These are phyloP conservation scores for Agaricus blazei DNA, from an alignment of 768 basidiomycete species.

Conservation along the genomic window DNA sequence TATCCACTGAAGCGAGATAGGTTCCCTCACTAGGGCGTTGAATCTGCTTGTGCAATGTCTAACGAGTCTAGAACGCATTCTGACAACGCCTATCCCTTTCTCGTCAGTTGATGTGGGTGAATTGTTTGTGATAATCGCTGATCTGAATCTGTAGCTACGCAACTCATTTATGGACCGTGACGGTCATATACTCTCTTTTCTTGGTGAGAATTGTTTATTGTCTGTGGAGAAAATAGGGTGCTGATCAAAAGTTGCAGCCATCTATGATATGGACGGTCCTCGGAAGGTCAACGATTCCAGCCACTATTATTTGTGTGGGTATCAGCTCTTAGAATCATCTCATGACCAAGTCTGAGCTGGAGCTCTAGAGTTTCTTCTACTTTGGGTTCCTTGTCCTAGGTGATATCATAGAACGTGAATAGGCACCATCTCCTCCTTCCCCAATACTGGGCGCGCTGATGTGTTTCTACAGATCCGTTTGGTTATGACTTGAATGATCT, in stretches of 20 bases:
- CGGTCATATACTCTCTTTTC: conserved; percentile 52
- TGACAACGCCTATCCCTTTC: conserved; percentile 75
- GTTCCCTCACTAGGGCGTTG: conserved; percentile 40
- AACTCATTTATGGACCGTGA: conserved; percentile 64
- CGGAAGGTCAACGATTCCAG: conserved; percentile 62
- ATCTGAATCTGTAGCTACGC: conserved; percentile 42
- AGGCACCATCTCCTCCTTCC: neutral
- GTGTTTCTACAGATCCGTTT: conserved; percentile 33
- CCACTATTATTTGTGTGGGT: conserved; percentile 46
- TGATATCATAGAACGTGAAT: conserved; percentile 71
- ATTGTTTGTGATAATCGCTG: neutral
- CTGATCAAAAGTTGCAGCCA: conserved; percentile 34
- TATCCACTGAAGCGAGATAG: conserved; percentile 22
- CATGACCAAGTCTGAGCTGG: neutral
- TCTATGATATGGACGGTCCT: conserved; percentile 56
- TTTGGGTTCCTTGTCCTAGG: conserved; percentile 72
- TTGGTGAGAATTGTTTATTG: conserved; percentile 35
- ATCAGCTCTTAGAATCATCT: conserved; percentile 2
- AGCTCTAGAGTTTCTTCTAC: conserved; percentile 55
- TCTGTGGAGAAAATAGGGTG: neutral
- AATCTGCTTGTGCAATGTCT: conserved; percentile 58
- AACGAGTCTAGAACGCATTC: conserved; percentile 66
- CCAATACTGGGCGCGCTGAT: neutral
- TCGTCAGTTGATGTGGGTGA: conserved; percentile 33
- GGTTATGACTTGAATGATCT: conserved; percentile 74